Base-by-base conservation (phyloP, 2,329 filamentous ascomycete species). In the Sporothrix luriei region DNA sequence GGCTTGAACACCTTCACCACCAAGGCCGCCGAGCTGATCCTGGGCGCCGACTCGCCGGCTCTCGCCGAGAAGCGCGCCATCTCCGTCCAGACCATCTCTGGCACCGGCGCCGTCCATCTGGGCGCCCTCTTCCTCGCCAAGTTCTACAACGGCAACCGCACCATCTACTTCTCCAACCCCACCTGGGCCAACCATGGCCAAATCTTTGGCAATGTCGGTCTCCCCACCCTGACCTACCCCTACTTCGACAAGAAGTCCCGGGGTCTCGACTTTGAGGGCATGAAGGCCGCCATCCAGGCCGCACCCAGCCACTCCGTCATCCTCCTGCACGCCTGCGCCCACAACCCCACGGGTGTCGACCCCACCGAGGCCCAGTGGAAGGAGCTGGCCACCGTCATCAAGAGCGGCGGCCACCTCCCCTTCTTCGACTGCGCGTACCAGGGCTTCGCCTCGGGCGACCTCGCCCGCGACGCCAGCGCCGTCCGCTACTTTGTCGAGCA, bases 181-280 rank as follows among this genome's bases (percentile, higher is more conserved):
- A 99, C 95, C 72, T 99, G 95, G 95, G 93, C 91, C 75, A 99
- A 99, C 84, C 95, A 99, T 88, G 90, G 96, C 83, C 95, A 98
- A 81, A 97, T 99, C 85, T 97, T 99, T 84, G 87, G 85, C 81
- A 98, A 98, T 78, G 93, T 97, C 77, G 85, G 87, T 75, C 84
- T 98, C 40, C 83, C 88, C 46, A 87, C 93, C 76, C 90, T 90
- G 75, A 88, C 88, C 74, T 99, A 99, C 83, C 95, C 94, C 65
- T 99, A 99, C 85, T 99, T 97, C 83, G 90, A 89, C 79, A 88
- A 92, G 79, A 79, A 91, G 78, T 97, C 94, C 74, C 94, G 93
- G 79, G 94, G 93, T 65, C 89, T 99, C 67, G 93, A 98, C 81
- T 94, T 97, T 77, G 88, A 91, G 71, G 94, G 93, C 81, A 94